phyloP scores from a whole-genome alignment of 2,329 filamentous ascomycete species.

The Calonectria henricotiae region DNA sequence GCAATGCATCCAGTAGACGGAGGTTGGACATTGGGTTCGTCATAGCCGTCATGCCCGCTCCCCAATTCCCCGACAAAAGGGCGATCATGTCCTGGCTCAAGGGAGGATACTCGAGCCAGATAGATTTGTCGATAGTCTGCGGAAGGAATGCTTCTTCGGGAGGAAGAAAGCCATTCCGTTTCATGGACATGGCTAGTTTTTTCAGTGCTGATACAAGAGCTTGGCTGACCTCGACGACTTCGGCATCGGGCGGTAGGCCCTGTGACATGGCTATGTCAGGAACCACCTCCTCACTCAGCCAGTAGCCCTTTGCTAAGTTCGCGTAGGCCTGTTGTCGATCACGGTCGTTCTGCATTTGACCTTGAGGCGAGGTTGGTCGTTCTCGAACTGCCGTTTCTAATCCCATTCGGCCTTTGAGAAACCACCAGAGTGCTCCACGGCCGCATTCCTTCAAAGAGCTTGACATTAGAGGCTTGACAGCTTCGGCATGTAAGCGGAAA shows the following conservation, averaged over 20 bases:
- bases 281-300: slow-evolving; percentile 77
- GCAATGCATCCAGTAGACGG: slow-evolving; percentile 78
- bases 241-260: slow-evolving; percentile 61
- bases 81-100: slow-evolving; percentile 81
- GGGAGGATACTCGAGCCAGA: slow-evolving; percentile 86
- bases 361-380: slow-evolving; percentile 68
- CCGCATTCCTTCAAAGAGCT: slow-evolving; percentile 79
- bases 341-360: slow-evolving; percentile 69
- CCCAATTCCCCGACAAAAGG: slow-evolving; percentile 77
- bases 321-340: slow-evolving; percentile 84
- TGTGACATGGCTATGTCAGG: slow-evolving; percentile 66
- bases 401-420: slow-evolving; percentile 83
- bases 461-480: slow-evolving; percentile 76
- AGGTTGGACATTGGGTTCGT: slow-evolving; percentile 66
- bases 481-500: slow-evolving; percentile 85
- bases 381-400: slow-evolving; percentile 82
- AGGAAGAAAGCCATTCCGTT: slow-evolving; percentile 84
- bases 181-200: slow-evolving; percentile 87
- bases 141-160: slow-evolving; percentile 79
- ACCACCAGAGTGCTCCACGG: slow-evolving; percentile 89
- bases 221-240: slow-evolving; percentile 70
- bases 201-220: slow-evolving; percentile 77
- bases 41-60: slow-evolving; percentile 66
- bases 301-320: slow-evolving; percentile 88
- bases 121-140: slow-evolving; percentile 83